These are phyloP conservation scores for Neurospora sp. DNA, from an alignment of 2,329 filamentous ascomycete species.

Conservation along the genomic window DNA sequence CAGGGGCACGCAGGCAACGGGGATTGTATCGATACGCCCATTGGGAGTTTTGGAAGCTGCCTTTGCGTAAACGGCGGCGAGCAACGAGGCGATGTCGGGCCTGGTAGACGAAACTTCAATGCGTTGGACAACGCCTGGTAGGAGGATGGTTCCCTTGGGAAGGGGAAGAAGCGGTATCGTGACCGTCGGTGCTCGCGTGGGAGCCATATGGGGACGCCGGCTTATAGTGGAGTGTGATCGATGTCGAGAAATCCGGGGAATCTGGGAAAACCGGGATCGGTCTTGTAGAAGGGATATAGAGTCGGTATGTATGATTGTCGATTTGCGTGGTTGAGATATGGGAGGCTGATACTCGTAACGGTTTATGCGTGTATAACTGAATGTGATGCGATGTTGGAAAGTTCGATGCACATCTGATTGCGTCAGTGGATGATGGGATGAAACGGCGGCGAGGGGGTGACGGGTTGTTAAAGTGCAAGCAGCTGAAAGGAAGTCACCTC, in stretches of 20 bases:
- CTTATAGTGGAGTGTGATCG: neutral
- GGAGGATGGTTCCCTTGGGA: constrained; percentile 67
- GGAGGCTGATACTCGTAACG: neutral
- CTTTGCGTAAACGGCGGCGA: constrained; percentile 75
- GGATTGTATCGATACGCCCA: constrained; percentile 55
- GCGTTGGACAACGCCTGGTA: constrained; percentile 77
- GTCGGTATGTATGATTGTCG: neutral
- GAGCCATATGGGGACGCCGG: constrained; percentile 21
- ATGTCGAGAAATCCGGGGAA: neutral
- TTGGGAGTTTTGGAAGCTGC: constrained; percentile 58
- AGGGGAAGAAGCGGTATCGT: constrained; percentile 73
- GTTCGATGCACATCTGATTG: neutral
- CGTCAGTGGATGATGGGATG: neutral
- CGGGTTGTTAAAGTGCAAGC: neutral
- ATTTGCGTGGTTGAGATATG: neutral
- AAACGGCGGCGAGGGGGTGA: neutral
- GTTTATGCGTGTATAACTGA: neutral
- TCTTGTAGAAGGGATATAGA: neutral
- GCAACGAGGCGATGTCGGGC: constrained; percentile 78
- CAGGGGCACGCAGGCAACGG: constrained; percentile 81
- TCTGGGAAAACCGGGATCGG: neutral
- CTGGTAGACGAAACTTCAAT: constrained; percentile 72
- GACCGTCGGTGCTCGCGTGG: constrained; percentile 26
- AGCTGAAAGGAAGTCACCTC: neutral
- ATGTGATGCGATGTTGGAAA: neutral